Conservation (phyloP, 345 rosid species). For the Syzygium oleosum region DNA sequence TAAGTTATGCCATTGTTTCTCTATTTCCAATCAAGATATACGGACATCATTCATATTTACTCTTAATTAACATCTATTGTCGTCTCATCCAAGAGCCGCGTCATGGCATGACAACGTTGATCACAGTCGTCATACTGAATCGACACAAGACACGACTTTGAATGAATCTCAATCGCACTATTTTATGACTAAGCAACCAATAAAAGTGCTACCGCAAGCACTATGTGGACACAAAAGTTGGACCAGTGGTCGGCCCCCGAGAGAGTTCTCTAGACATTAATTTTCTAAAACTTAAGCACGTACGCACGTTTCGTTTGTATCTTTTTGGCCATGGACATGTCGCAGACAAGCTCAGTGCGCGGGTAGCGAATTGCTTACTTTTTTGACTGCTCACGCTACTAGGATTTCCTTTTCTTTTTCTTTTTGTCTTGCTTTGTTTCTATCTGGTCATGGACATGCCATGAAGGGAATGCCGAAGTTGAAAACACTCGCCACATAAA, state of each 20-base stretch:
- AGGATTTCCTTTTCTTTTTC: background rate
- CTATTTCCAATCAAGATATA: no score
- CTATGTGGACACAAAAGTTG: background rate
- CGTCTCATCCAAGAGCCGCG: background rate
- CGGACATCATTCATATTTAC: no score
- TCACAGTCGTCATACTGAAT: background rate
- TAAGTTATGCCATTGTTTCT: background rate
- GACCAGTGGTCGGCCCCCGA: no score
- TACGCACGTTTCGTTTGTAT: background rate
- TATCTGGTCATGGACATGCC: background rate
- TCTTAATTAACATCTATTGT: background rate
- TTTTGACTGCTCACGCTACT: background rate
- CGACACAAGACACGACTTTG: background rate
- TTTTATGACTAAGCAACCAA: background rate
- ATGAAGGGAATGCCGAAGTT: background rate
- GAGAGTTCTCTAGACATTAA: no score
- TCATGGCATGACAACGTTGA: background rate
- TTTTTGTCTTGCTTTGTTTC: background rate
- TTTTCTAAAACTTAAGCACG: no score
- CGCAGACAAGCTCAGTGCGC: background rate
- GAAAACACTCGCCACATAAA: background rate
- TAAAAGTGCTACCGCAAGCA: background rate
- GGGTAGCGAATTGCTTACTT: background rate
- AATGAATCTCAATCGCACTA: background rate
- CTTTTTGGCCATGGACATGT: background rate